Percentiles rank a stretch among this genome's conserved stretches.
These are phyloP conservation scores for Fusarium piperis DNA, from an alignment of 2,329 filamentous ascomycete species.

Conservation along the genomic window DNA sequence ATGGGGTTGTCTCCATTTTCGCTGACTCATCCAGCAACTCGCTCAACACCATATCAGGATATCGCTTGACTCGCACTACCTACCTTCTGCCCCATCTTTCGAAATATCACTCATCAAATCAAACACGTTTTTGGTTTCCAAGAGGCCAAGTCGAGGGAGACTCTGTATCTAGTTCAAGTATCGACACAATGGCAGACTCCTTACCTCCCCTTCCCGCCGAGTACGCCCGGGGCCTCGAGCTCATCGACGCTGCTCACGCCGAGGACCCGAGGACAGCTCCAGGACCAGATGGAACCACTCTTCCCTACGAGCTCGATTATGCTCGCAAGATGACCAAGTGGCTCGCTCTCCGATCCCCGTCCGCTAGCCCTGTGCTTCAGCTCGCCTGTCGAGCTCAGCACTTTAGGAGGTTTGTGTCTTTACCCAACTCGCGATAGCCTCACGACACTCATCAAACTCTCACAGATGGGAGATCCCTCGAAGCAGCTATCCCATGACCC, in stretches of 20 bases:
- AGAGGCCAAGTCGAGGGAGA: not conserved
- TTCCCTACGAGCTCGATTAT: constrained; percentile 85
- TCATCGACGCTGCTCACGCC: constrained; percentile 74
- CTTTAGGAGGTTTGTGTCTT: constrained; percentile 68
- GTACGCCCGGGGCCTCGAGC: constrained; percentile 64
- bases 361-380: constrained; percentile 72
- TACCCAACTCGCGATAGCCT: not conserved
- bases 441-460: not conserved
- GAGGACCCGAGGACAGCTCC: constrained; percentile 51
- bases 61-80: not conserved
- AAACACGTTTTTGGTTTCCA: not conserved
- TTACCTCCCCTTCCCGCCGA: constrained; percentile 50
- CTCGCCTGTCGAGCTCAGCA: constrained; percentile 87
- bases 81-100: not conserved
- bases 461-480: constrained; percentile 81
- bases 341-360: constrained; percentile 68
- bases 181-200: constrained; percentile 18
- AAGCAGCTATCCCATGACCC: constrained; percentile 76
- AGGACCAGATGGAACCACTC: constrained; percentile 52
- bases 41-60: constrained; percentile 1
- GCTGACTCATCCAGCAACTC: constrained; percentile 42
- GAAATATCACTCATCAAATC: not conserved
- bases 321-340: constrained; percentile 81
- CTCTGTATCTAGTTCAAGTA: not conserved
- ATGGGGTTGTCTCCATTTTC: constrained; percentile 23